Evolutionary conservation across 1,139 yeast species (phyloP).

Genomic region (Suzukiozyma palmioleophila): DNA sequence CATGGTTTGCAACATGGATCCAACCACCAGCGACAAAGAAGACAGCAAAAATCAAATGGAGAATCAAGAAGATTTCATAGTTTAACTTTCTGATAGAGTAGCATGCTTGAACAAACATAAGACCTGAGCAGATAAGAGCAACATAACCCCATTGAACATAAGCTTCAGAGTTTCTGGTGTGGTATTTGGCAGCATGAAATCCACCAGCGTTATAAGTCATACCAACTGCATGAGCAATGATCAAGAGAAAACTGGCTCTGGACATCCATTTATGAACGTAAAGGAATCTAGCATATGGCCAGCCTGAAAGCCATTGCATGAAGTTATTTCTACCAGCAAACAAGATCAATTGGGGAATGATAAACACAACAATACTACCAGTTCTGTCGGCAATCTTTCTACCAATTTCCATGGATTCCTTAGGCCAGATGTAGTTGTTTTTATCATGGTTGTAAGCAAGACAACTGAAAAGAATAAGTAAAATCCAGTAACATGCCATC

Average conservation of each 20-base stretch:
- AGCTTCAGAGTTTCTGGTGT: conserved; percentile 28
- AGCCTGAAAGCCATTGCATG: conserved; percentile 59
- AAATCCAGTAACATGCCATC: conserved; percentile 44
- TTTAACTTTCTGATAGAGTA: conserved; percentile 48
- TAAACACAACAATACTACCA: conserved; percentile 45
- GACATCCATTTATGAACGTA: conserved; percentile 66
- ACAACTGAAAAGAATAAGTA: conserved; percentile 44
- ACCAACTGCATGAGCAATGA: conserved; percentile 49
- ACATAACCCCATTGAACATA: conserved; percentile 55
- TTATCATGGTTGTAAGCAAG: conserved; percentile 37
- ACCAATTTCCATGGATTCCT: conserved; percentile 36
- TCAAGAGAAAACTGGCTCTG: conserved; percentile 41
- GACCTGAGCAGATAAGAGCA: conserved; percentile 33
- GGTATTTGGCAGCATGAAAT: conserved; percentile 23
- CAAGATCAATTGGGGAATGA: conserved; percentile 48
- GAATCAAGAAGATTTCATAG: conserved; percentile 60
- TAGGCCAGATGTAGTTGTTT: conserved; percentile 31
- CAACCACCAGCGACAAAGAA: conserved; percentile 56
- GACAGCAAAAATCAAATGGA: conserved; percentile 57
- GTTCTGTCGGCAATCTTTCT: conserved; percentile 59
- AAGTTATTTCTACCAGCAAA: conserved; percentile 69
- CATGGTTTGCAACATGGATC: conserved; percentile 48
- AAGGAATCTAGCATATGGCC: conserved; percentile 58
- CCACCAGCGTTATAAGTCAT: conserved; percentile 34
- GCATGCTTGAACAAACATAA: conserved; percentile 45